These are phyloP conservation scores for Triticum urartu DNA, from an alignment of 176 grass and related monocot genomes.

Conservation along the genomic window DNA sequence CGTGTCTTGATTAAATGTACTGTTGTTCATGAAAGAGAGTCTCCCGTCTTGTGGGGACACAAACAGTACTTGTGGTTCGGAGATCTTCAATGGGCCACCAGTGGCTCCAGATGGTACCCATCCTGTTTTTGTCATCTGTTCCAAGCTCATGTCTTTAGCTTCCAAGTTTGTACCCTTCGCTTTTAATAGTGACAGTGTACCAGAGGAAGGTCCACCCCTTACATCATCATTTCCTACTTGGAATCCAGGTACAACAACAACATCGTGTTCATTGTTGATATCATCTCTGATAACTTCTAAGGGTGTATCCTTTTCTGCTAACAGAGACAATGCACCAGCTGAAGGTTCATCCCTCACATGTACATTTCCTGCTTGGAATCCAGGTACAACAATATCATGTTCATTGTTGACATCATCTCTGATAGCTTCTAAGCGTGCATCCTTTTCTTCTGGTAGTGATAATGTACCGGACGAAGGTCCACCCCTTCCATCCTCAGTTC, in stretches of 20 bases:
- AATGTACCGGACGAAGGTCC: constrained; percentile 24
- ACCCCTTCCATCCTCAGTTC: not conserved
- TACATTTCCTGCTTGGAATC: constrained; percentile 15
- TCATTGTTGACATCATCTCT: constrained; percentile 20
- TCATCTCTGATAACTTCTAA: constrained; percentile 28
- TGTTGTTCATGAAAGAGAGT: constrained; percentile 47
- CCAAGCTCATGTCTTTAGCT: constrained; percentile 10
- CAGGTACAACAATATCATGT: not conserved
- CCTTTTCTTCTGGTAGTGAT: constrained; percentile 25
- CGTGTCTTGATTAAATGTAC: constrained; percentile 20
- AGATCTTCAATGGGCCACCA: not conserved
- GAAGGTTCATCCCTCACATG: constrained; percentile 19
- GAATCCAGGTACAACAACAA: constrained; percentile 20
- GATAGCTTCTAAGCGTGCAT: constrained; percentile 11
- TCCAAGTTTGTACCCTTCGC: constrained; percentile 8
- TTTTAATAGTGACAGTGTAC: not conserved
- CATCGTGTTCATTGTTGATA: constrained; percentile 11
- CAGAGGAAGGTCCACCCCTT: constrained; percentile 9
- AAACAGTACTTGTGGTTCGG: constrained; percentile 55
- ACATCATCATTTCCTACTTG: constrained; percentile 18
- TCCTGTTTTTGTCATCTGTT: constrained; percentile 17
- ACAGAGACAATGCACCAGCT: constrained; percentile 10
- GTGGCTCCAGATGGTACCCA: constrained; percentile 28
- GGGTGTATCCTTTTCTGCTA: constrained; percentile 15
- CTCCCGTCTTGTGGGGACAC: constrained; percentile 58